These are phyloP conservation scores for Chaetomium fimeti DNA, from an alignment of 495 filamentous ascomycete species.

Conservation along the genomic window DNA sequence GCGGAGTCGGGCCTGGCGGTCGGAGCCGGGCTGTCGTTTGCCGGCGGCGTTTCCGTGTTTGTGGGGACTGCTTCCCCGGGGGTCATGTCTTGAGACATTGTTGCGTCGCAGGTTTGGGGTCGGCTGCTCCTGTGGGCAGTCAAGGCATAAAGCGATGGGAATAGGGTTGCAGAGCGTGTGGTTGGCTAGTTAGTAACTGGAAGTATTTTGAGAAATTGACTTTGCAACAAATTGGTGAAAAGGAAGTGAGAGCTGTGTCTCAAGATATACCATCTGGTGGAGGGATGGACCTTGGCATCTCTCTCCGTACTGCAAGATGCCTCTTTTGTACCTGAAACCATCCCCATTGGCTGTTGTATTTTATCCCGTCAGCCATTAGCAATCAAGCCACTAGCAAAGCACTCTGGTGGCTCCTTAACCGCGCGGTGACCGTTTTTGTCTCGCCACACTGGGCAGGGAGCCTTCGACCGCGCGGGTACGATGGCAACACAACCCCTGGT, in stretches of 20 bases:
- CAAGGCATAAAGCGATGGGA: background rate
- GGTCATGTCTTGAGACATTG: background rate
- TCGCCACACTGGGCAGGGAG: background rate
- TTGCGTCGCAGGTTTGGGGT: background rate
- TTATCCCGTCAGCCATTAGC: background rate
- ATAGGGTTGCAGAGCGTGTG: too few relatives aligned
- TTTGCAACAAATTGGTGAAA: background rate
- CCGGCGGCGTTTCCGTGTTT: background rate
- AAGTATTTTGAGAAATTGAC: too few relatives aligned
- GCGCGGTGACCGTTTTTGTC: constrained; percentile 12
- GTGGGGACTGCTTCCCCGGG: background rate
- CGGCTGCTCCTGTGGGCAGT: background rate
- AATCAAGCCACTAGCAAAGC: constrained; percentile 3
- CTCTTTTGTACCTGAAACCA: background rate
- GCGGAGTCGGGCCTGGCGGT: background rate
- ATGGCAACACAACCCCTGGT: too few relatives aligned
- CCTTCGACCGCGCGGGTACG: too few relatives aligned
- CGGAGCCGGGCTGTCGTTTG: background rate
- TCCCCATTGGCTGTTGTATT: background rate
- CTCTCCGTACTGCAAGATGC: background rate
- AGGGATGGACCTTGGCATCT: background rate
- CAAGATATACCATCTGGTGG: background rate
- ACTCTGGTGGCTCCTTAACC: background rate
- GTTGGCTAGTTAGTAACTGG: too few relatives aligned
- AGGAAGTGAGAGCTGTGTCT: background rate